Evolutionary conservation across 495 filamentous ascomycete species (phyloP), one percentile per base, ranked within the genome.

Genomic region (Penicillium alfredii): DNA sequence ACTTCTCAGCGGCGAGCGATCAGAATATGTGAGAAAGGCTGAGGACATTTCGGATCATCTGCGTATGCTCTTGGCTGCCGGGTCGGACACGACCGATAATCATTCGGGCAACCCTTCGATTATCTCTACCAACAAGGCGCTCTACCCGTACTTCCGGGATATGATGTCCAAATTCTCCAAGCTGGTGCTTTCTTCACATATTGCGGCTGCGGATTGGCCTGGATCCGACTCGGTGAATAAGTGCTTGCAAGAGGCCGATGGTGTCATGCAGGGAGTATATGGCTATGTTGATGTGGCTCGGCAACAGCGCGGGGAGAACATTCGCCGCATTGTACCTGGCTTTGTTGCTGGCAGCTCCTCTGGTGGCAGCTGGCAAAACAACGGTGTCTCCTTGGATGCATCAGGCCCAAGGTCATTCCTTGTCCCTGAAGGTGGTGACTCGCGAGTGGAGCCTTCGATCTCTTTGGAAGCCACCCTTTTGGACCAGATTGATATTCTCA

Each of bases 161-260:
- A 96, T 95, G 83, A 98, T 98, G 92, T 97, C 92, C 4, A 86
- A 92, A 48, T 97, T 97, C 63, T 97, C 93, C 23, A 98, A 97
- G 60, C 71, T 98, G 23, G 93, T 98, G 14, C 77, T 98, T 21
- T 97, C 90, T 13, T 96, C 92, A n/a, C 92, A 97, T 58, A 94
- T 97, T 53, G 92, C 92, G 22, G 86, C 90, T 14, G 83, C 90
- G 18, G 92, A 97, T 58, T 96, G 84, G 78, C 87, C 88, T 13
- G 68, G 77, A 24, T 67, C 73, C 22, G 92, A 98, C 55, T 93
- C 90, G 2, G 81, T 86, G 40, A 75, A 88, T 30, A 98, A 98
- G 54, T 98, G 92, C 52, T 63, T 97, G 47, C 83, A 88, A 53
- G 93, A 98, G 65, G 93, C 92, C 4, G 90, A 97, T 45, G 92